phyloP scores from a whole-genome alignment of 208 protist species.

The Trypanosoma conorhini region DNA sequence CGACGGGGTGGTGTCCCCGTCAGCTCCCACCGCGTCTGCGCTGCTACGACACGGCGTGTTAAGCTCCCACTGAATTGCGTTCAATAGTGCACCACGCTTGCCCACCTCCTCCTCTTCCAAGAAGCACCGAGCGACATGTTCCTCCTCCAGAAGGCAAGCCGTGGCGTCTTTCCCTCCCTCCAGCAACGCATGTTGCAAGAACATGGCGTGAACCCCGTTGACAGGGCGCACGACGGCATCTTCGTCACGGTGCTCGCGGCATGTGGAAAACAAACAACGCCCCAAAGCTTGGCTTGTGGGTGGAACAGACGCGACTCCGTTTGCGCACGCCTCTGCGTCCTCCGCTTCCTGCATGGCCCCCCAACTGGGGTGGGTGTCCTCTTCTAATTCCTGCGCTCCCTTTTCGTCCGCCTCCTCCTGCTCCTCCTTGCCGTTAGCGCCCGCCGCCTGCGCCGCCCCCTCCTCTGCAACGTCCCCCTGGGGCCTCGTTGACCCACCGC shows the following conservation, averaged over 20 bases:
- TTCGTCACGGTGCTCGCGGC: not conserved
- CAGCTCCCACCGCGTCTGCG: not conserved
- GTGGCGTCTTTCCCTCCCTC: not conserved
- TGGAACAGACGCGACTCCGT: not conserved
- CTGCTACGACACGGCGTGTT: conserved; percentile 1
- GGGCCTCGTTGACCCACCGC: not conserved
- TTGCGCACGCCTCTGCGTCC: not conserved
- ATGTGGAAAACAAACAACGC: not conserved
- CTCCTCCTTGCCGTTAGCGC: too few relatives aligned
- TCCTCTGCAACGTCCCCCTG: not conserved
- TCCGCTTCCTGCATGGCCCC: not conserved
- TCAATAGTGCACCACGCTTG: not conserved
- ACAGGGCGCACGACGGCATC: not conserved
- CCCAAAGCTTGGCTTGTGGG: not conserved
- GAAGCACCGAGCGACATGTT: not conserved
- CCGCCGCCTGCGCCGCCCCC: not conserved
- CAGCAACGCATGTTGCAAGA: not conserved
- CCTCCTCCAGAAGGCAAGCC: not conserved
- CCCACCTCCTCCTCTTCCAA: conserved; percentile 6
- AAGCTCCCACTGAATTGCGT: not conserved
- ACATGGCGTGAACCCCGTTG: not conserved
- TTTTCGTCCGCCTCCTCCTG: too few relatives aligned
- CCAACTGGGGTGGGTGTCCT: too few relatives aligned
- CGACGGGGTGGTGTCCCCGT: not conserved
- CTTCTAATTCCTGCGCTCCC: too few relatives aligned